A percentile compares a stretch with the other conserved stretches of the same genome.
phyloP scores from a whole-genome alignment of 768 basidiomycete species.

The Kwoniella bestiolae region DNA sequence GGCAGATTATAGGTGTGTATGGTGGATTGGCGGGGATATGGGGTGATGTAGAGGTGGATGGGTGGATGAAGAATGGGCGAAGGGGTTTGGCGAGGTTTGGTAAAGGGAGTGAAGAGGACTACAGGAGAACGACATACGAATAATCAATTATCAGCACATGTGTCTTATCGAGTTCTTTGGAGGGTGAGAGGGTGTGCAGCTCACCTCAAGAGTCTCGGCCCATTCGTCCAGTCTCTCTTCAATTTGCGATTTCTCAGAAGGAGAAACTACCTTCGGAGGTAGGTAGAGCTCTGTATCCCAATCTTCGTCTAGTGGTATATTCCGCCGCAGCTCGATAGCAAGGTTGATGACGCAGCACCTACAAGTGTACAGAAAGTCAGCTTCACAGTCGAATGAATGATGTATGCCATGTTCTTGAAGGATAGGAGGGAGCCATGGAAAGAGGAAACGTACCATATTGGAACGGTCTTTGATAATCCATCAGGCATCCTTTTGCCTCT shows the following conservation, averaged over 20 bases:
- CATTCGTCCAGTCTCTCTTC: slow-evolving; percentile 68
- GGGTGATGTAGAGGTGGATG: slow-evolving; percentile 66
- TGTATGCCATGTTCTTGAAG: too few species aligned
- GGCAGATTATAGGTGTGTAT: slow-evolving; percentile 70
- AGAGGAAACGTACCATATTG: slow-evolving; percentile 71
- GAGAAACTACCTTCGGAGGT: slow-evolving; percentile 63
- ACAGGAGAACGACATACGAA: not conserved
- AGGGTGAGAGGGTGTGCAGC: too few species aligned
- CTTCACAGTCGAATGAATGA: too few species aligned
- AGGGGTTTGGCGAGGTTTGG: slow-evolving; percentile 67
- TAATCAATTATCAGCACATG: too few species aligned
- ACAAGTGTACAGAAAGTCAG: slow-evolving; percentile 3
- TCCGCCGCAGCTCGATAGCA: slow-evolving; percentile 58
- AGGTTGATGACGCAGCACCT: slow-evolving; percentile 77
- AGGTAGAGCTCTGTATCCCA: slow-evolving; percentile 73
- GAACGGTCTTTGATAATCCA: slow-evolving; percentile 88
- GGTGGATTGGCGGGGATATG: slow-evolving; percentile 44
- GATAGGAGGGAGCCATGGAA: not conserved
- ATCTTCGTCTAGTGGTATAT: slow-evolving; percentile 14
- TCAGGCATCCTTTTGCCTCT: slow-evolving; percentile 93
- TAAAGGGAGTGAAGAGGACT: slow-evolving; percentile 75
- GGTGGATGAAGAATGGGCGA: slow-evolving; percentile 86
- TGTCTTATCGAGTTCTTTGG: too few species aligned
- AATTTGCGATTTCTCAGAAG: slow-evolving; percentile 81
- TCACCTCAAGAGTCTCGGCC: slow-evolving; percentile 71